Evolutionary conservation across 495 filamentous ascomycete species (phyloP), one percentile per base, ranked within the genome.

Genomic region (Tuber melanosporum): DNA sequence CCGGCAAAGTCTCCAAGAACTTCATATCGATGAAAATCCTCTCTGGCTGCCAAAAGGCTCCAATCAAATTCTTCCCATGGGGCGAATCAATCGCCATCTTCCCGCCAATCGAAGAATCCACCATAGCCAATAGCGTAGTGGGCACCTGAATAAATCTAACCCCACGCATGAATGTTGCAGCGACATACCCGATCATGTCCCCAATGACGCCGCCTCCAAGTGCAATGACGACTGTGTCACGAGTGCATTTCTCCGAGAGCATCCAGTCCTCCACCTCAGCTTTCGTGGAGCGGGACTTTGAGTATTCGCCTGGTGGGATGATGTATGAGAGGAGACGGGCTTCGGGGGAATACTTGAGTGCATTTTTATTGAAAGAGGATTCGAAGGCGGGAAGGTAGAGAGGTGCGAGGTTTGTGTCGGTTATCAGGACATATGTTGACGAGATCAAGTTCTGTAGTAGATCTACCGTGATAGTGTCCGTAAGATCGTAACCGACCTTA

Each of bases 41-140:
- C 80, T 91, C 89, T 44, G 95, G 95, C 83, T 98, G 95, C 94
- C 94, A 97, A 86, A 86, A 98, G 49, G 96, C 89, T 36, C 95
- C 95, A 70, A 98, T 92, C 73, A 99, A 87, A 83, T 99, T 99
- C 87, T 99, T 99, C 71, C 95, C 95, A 81, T 93, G 88, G n/a
- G 95, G 94, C 1, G 92, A 95, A 82, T 99, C 95, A 84, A 99
- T 98, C 73, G 95, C 95, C 22, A 96, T 98, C 88, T 99, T 99
- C 70, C 95, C 95, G 74, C 95, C 95, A 84, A 99, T 97, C 66
- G 94, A 97, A 45, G 94, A 98, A 85, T 99, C 95, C 32, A 99
- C 95, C 95, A 99, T 99, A 76, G 96, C 89, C 75, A 99, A 89
- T 52, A 99, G 87, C 0, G 94, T 97, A 62, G 95, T 98, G 3